Percentiles rank a stretch among this genome's conserved stretches.
Evolutionary conservation across 1,284 basidiomycete genomes (phyloP).

Genomic region (Microbotryomycetes sp.): DNA sequence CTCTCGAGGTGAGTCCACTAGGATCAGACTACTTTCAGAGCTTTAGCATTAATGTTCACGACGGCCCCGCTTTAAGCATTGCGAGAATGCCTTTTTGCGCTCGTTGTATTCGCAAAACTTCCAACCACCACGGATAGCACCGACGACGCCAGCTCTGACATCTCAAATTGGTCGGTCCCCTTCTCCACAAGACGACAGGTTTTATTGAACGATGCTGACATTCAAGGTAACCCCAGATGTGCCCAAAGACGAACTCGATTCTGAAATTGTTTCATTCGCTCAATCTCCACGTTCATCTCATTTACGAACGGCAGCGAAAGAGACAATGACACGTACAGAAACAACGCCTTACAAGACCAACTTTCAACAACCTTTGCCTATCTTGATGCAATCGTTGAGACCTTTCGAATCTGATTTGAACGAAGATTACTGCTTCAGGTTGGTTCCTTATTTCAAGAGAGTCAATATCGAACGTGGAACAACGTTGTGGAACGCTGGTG

Average conservation of each 20-base stretch:
- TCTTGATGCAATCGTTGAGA: constrained; percentile 48
- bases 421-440: constrained; percentile 37
- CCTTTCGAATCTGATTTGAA: constrained; percentile 45
- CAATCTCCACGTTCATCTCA: constrained; percentile 38
- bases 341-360: constrained; percentile 19
- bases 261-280: constrained; percentile 38
- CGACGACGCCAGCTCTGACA: constrained; percentile 4
- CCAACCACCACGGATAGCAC: constrained; percentile 6
- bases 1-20: constrained; percentile 85
- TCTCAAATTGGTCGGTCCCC: constrained; percentile 29
- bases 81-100: constrained; percentile 44
- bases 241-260: constrained; percentile 39
- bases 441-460: constrained; percentile 67
- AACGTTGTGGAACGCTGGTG: constrained; percentile 69
- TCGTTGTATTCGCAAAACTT: constrained; percentile 41
- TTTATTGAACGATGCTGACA: too few relatives aligned
- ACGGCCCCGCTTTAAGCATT: constrained; percentile 50
- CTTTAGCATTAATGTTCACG: constrained; percentile 54
- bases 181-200: too few relatives aligned
- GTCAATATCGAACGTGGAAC: constrained; percentile 55
- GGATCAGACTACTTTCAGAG: too few relatives aligned
- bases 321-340: constrained; percentile 35
- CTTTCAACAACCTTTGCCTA: constrained; percentile 44
- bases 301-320: constrained; percentile 67
- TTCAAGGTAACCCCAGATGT: too few relatives aligned